phyloP scores from a whole-genome alignment of 129 eudicot genomes.

The Oenanthe sinensis region DNA sequence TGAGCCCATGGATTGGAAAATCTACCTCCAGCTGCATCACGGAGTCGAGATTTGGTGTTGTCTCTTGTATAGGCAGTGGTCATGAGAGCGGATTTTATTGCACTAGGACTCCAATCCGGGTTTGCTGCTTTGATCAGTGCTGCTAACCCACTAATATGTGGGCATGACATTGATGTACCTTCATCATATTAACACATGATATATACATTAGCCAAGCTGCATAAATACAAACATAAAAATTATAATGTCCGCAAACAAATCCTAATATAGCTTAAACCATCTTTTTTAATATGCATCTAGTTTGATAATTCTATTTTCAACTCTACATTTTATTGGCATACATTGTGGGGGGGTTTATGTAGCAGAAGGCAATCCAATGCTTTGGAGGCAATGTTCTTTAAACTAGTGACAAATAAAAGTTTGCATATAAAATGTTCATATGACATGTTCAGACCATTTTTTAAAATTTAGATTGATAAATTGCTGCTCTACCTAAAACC shows the following conservation, averaged over 20 bases:
- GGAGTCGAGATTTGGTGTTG: conserved; percentile 60
- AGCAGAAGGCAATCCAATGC: background rate
- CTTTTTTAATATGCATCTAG: background rate
- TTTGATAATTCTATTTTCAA: background rate
- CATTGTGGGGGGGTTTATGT: background rate
- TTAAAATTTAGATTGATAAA: background rate
- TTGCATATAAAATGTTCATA: too few relatives aligned
- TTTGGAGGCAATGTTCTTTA: too few relatives aligned
- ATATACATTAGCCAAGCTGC: background rate
- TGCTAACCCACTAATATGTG: conserved; percentile 85
- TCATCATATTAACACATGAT: background rate
- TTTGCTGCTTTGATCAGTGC: conserved; percentile 84
- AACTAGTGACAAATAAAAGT: too few relatives aligned
- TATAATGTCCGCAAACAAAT: background rate
- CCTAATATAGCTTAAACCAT: background rate
- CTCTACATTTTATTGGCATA: background rate
- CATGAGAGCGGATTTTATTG: conserved; percentile 93
- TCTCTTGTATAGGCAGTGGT: conserved; percentile 81
- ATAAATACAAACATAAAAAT: background rate
- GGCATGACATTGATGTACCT: conserved; percentile 99
- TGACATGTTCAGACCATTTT: too few relatives aligned
- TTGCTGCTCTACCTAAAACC: background rate
- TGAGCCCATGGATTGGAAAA: conserved; percentile 64
- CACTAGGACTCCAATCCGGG: conserved; percentile 94
- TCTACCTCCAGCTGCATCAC: conserved; percentile 53